phyloP scores from a whole-genome alignment of 306 rosid genomes.

The Chamaecrista fasciculata region DNA sequence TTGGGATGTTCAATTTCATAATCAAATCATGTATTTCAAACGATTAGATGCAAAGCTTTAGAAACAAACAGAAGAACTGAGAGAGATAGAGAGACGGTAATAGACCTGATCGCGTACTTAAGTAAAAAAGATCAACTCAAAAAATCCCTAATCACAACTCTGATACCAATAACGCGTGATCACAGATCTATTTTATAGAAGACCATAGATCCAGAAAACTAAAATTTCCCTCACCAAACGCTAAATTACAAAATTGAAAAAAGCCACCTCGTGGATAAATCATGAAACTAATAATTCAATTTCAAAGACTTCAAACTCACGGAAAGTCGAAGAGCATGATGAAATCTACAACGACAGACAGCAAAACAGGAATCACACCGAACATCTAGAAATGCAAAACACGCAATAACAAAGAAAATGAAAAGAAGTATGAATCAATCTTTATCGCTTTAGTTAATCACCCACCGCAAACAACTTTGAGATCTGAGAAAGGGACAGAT shows the following conservation, averaged over 20 bases:
- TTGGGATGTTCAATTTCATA: too few species aligned
- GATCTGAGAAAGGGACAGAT: neutral
- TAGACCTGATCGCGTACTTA: conserved; percentile 23
- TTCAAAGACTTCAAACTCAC: conserved; percentile 48
- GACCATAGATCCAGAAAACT: conserved; percentile 18
- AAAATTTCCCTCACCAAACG: conserved; percentile 38
- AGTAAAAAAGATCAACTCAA: conserved; percentile 29
- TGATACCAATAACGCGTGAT: conserved; percentile 33
- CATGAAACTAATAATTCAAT: conserved; percentile 4
- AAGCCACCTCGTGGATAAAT: neutral
- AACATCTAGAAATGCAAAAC: neutral
- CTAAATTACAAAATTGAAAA: neutral
- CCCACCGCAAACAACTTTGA: neutral
- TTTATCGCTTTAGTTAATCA: neutral
- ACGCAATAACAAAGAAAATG: neutral
- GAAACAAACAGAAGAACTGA: neutral
- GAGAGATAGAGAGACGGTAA: conserved; percentile 7
- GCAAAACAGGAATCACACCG: conserved; percentile 33
- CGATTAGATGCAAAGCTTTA: neutral
- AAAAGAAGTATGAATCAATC: neutral
- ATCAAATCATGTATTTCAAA: neutral
- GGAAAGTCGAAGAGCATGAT: conserved; percentile 40
- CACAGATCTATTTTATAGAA: conserved; percentile 44
- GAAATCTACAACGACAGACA: conserved; percentile 41
- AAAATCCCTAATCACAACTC: conserved; percentile 28